These are phyloP conservation scores for Penicillium paxilli DNA, from an alignment of 495 filamentous ascomycete genomes.

Conservation along the genomic window DNA sequence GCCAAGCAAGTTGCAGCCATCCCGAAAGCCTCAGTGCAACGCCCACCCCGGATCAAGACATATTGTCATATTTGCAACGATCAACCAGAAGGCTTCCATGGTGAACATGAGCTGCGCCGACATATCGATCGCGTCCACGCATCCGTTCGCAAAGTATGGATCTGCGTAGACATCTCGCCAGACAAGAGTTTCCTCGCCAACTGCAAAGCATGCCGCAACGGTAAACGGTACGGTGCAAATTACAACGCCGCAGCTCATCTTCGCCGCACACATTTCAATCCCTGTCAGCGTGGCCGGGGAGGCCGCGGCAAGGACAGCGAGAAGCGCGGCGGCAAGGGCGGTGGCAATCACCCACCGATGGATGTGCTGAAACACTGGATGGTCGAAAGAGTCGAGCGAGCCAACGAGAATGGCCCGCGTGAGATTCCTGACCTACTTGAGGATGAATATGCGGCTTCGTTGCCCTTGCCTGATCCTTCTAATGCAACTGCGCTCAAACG, in stretches of 20 bases:
- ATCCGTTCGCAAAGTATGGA: constrained; percentile 71
- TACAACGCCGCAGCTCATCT: constrained; percentile 96
- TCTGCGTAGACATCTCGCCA: constrained; percentile 68
- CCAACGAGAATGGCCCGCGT: constrained; percentile 31
- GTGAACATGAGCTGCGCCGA: constrained; percentile 88
- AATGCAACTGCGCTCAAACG: neutral
- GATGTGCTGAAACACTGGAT: constrained; percentile 81
- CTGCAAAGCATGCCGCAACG: constrained; percentile 80
- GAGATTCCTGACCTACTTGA: neutral
- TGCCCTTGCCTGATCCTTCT: neutral
- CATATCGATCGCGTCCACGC: constrained; percentile 83
- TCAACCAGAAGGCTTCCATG: constrained; percentile 84
- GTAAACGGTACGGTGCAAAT: constrained; percentile 85
- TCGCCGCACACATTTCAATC: constrained; percentile 83
- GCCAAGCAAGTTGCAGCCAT: constrained; percentile 63
- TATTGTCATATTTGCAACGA: constrained; percentile 72
- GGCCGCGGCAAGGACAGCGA: constrained; percentile 57
- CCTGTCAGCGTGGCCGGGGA: constrained; percentile 54
- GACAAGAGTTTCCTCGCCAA: constrained; percentile 67
- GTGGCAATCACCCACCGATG: constrained; percentile 82
- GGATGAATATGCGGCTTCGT: neutral
- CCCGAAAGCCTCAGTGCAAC: constrained; percentile 68
- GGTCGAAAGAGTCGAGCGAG: constrained; percentile 60
- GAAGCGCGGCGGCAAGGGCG: constrained; percentile 79
- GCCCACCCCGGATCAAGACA: constrained; percentile 75